These are phyloP conservation scores for Durusdinium trenchii DNA, from an alignment of 73 alveolate genomes.

Conservation along the genomic window DNA sequence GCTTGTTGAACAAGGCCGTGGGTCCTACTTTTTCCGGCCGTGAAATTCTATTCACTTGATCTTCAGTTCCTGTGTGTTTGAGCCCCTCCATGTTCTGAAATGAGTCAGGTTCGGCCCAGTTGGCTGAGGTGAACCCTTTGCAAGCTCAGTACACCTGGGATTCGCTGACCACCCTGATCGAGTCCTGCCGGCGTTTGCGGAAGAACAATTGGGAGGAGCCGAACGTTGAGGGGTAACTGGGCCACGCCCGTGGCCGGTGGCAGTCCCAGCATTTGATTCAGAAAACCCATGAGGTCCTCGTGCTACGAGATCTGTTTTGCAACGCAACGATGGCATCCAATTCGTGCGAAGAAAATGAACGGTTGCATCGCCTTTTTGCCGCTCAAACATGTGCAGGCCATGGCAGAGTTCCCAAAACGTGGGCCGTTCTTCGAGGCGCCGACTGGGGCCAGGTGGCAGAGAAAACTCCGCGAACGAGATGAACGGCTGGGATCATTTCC, in stretches of 20 bases:
- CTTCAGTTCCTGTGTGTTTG: no score
- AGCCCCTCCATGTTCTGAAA: no score
- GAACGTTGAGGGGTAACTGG: neutral
- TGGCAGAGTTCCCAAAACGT: slow-evolving; percentile 33
- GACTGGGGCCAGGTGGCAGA: neutral
- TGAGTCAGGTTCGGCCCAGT: no score
- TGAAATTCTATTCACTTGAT: no score
- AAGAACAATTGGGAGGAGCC: neutral
- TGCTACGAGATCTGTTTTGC: neutral
- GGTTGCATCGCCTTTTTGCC: neutral
- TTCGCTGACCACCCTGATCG: slow-evolving; percentile 3
- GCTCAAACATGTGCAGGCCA: neutral
- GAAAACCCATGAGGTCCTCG: neutral
- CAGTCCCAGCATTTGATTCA: neutral
- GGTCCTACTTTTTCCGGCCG: no score
- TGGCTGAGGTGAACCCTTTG: slow-evolving; percentile 19
- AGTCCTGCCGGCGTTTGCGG: slow-evolving; percentile 47
- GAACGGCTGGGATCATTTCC: no score
- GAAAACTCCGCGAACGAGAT: no score
- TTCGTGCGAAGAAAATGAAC: neutral
- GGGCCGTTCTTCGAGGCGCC: slow-evolving; percentile 26
- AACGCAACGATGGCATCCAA: neutral
- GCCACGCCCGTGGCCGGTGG: neutral
- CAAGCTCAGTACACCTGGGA: slow-evolving; percentile 56
- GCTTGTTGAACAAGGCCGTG: no score